Evolutionary conservation across 345 rosid genomes (phyloP).

Genomic region (Dipteronia sinensis): DNA sequence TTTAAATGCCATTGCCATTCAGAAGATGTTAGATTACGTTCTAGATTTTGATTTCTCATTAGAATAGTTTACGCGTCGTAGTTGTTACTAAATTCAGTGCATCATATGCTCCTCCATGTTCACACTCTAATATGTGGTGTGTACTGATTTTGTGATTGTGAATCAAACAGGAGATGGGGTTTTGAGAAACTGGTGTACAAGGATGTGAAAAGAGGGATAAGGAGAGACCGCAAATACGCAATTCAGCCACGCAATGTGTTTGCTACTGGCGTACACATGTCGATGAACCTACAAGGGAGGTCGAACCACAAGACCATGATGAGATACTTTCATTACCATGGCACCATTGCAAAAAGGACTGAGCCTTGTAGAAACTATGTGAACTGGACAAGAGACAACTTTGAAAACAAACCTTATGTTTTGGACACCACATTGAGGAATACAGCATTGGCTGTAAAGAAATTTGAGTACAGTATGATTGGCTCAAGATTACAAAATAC

Average conservation of each 20-base stretch:
- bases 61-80: too few species aligned
- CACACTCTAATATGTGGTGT: not conserved
- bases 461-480: constrained; percentile 70
- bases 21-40: too few species aligned
- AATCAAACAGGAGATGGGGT: constrained; percentile 79
- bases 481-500: constrained; percentile 63
- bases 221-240: constrained; percentile 83
- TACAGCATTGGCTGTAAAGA: constrained; percentile 52
- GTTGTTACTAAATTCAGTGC: too few species aligned
- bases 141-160: not conserved
- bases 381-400: constrained; percentile 43
- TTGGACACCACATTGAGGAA: constrained; percentile 70
- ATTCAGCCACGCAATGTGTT: constrained; percentile 73
- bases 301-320: constrained; percentile 68
- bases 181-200: constrained; percentile 83
- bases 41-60: not conserved
- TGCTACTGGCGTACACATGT: constrained; percentile 90
- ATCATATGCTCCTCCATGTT: not conserved
- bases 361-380: constrained; percentile 71
- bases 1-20: not conserved
- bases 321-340: constrained; percentile 88
- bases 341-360: constrained; percentile 65
- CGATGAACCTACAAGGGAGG: constrained; percentile 71
- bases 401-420: constrained; percentile 64
- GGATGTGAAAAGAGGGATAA: constrained; percentile 70